A percentile compares a stretch with the other conserved stretches of the same genome.
These are phyloP conservation scores for Talaromyces funiculosus DNA, from an alignment of 2,329 filamentous ascomycete species.

Conservation along the genomic window DNA sequence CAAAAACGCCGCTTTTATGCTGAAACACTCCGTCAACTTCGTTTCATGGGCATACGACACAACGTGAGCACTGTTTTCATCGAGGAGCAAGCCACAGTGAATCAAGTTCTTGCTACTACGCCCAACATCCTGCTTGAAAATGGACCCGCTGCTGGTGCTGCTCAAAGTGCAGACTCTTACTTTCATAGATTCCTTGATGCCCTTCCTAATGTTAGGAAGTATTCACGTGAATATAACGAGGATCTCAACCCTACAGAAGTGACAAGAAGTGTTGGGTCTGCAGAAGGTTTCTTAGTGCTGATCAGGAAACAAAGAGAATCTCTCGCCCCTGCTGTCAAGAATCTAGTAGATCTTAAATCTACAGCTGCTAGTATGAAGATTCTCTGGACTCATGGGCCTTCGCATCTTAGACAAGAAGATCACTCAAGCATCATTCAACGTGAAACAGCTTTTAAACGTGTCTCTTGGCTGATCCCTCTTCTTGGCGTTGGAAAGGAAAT, in stretches of 20 bases:
- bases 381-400: slow-evolving; percentile 27
- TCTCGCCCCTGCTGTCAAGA: slow-evolving; percentile 28
- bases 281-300: slow-evolving; percentile 74
- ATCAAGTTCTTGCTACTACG: slow-evolving; percentile 61
- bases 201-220: slow-evolving; percentile 61
- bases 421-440: slow-evolving; percentile 17
- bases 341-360: slow-evolving; percentile 26
- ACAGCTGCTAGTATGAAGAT: slow-evolving; percentile 28
- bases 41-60: slow-evolving; percentile 82
- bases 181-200: slow-evolving; percentile 76
- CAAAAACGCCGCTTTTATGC: slow-evolving; percentile 86
- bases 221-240: slow-evolving; percentile 68
- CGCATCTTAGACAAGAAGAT: slow-evolving; percentile 21
- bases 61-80: slow-evolving; percentile 73
- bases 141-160: slow-evolving; percentile 16
- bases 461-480: slow-evolving; percentile 64
- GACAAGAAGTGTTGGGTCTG: slow-evolving; percentile 68
- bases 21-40: slow-evolving; percentile 74
- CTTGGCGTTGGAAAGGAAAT: slow-evolving; percentile 58
- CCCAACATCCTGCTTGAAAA: slow-evolving; percentile 29
- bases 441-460: slow-evolving; percentile 23
- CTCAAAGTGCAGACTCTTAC: slow-evolving; percentile 58
- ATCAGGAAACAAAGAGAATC: slow-evolving; percentile 35
- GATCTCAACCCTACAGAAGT: slow-evolving; percentile 80
- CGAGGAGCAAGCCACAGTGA: slow-evolving; percentile 64